Evolutionary conservation across 2,329 filamentous ascomycete genomes (phyloP).

Genomic region (Aspergillus sergii): DNA sequence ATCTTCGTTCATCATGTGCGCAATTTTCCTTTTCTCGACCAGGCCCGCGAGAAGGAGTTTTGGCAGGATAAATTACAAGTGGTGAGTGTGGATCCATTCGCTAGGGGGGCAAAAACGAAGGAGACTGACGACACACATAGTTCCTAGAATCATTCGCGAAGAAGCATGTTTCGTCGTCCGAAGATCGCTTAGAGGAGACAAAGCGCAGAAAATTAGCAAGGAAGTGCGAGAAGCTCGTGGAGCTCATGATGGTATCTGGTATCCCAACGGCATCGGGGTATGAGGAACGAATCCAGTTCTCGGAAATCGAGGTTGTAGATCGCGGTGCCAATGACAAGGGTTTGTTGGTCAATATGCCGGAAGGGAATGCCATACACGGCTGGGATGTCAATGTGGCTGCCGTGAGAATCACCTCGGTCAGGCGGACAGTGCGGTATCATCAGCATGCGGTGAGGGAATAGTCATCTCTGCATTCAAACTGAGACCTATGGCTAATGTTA

Average conservation of each 20-base stretch:
- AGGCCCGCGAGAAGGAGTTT: conserved; percentile 97
- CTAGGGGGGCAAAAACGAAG: neutral
- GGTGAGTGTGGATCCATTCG: conserved; percentile 56
- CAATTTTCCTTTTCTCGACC: conserved; percentile 96
- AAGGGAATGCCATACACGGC: conserved; percentile 89
- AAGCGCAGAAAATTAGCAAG: conserved; percentile 89
- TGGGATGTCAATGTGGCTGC: conserved; percentile 97
- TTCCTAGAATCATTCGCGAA: conserved; percentile 97
- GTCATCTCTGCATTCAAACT: neutral
- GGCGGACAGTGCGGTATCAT: conserved; percentile 85
- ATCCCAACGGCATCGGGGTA: conserved; percentile 95
- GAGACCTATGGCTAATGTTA: conserved; percentile 7
- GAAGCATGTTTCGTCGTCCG: conserved; percentile 95
- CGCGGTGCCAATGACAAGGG: conserved; percentile 89
- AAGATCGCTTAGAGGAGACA: conserved; percentile 93
- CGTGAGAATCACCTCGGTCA: conserved; percentile 77
- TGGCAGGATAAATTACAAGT: conserved; percentile 98
- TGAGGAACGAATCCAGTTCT: conserved; percentile 94
- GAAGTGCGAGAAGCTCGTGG: conserved; percentile 93
- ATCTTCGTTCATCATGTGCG: conserved; percentile 98
- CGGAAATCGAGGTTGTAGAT: conserved; percentile 95
- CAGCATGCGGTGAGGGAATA: conserved; percentile 74
- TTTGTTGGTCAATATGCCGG: conserved; percentile 80
- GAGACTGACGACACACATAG: conserved; percentile 47
- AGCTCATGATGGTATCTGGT: conserved; percentile 99